A percentile compares a stretch with the other conserved stretches of the same genome.
phyloP scores from a whole-genome alignment of 306 rosid species.

The Inga oerstediana region DNA sequence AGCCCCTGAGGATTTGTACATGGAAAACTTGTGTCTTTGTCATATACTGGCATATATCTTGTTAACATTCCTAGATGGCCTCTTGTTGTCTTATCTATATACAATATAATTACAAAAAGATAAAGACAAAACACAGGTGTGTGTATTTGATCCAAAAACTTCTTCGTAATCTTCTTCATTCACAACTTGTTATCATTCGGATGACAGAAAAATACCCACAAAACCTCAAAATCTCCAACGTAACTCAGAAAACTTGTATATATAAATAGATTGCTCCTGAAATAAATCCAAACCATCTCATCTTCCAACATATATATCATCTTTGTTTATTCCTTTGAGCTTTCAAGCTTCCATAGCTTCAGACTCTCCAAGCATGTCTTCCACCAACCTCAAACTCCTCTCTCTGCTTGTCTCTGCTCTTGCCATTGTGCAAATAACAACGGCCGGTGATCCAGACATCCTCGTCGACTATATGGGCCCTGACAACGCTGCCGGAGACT shows the following conservation, averaged over 20 bases:
- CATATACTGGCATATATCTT: not conserved
- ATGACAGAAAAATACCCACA: not conserved
- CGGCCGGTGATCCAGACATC: slow-evolving; percentile 54
- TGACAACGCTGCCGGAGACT: slow-evolving; percentile 34
- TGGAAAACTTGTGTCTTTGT: not conserved
- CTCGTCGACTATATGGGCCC: slow-evolving; percentile 48
- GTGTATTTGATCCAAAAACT: not conserved
- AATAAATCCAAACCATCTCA: not conserved
- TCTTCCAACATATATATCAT: not conserved
- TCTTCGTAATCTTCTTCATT: slow-evolving; percentile 21
- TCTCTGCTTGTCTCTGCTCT: slow-evolving; percentile 30
- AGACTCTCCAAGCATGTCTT: slow-evolving; percentile 23
- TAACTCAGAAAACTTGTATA: not conserved
- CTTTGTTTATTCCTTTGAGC: slow-evolving; percentile 2
- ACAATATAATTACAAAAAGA: not conserved
- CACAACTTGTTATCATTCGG: not conserved
- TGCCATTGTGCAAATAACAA: slow-evolving; percentile 32
- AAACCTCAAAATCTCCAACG: slow-evolving; percentile 6
- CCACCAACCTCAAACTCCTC: slow-evolving; percentile 27
- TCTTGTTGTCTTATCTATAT: not conserved
- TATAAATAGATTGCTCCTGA: slow-evolving; percentile 12
- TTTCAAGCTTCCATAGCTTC: not conserved
- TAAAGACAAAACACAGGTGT: not conserved
- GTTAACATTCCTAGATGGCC: not conserved
- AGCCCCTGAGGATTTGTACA: not conserved